Percentiles rank a stretch among this genome's conserved stretches.
phyloP scores from a whole-genome alignment of 805 yeast species.

The Starmerella riodocensis region DNA sequence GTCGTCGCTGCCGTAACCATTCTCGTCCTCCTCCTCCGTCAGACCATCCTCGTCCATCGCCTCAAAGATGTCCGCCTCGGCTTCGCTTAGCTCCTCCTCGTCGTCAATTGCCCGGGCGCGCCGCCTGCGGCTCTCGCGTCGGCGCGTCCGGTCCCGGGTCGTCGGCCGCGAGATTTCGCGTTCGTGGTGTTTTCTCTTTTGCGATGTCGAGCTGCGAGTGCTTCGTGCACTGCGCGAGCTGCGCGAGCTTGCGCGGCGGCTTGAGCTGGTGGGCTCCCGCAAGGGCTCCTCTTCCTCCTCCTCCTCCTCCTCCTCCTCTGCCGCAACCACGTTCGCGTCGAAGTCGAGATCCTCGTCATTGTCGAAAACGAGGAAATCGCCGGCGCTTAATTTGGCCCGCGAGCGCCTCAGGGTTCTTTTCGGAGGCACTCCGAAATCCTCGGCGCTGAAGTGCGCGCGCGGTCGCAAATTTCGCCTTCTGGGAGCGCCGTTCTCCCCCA shows the following conservation, averaged over 20 bases:
- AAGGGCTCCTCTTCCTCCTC: neutral
- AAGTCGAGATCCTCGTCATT: slow-evolving; percentile 17
- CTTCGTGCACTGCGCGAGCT: neutral
- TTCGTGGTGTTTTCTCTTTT: neutral
- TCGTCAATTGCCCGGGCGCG: neutral
- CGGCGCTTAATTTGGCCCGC: slow-evolving; percentile 10
- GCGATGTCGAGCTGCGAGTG: neutral
- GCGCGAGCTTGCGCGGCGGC: neutral
- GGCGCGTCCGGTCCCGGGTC: neutral
- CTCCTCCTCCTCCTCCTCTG: slow-evolving; percentile 9
- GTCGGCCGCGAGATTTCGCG: neutral
- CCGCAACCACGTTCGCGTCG: slow-evolving; percentile 7
- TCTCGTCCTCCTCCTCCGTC: slow-evolving; percentile 1
- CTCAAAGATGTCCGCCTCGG: neutral
- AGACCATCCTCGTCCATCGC: neutral
- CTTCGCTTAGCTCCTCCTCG: neutral
- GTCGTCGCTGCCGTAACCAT: neutral
- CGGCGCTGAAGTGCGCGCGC: slow-evolving; percentile 8
- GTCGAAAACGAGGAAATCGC: slow-evolving; percentile 11
- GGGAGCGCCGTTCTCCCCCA: slow-evolving; percentile 10
- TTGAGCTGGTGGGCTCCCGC: neutral
- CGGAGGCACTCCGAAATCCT: slow-evolving; percentile 4
- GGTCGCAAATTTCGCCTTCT: slow-evolving; percentile 17
- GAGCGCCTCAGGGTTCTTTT: slow-evolving; percentile 5
- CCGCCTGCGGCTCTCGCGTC: neutral